Base-by-base conservation (phyloP, 345 rosid genomes). In the Camelina sativa region DNA sequence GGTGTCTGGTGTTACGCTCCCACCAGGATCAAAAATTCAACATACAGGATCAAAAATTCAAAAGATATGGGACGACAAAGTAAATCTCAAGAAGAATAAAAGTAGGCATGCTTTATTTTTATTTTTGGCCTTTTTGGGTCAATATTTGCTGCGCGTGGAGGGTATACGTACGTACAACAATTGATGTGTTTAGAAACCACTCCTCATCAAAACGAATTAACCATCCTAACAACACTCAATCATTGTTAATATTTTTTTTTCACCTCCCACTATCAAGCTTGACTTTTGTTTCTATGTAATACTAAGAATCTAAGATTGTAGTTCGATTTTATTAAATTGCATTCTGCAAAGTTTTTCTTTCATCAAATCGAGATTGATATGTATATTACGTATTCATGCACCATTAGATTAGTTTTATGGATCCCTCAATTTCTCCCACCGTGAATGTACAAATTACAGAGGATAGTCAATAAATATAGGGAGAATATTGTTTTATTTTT, bases 121-220 rank as follows among this genome's bases (percentile, higher is more conserved):
- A n/a, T 30, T 46, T 28, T 23, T 32, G 13, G 2, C 38, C 38
- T 70, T 64, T 51, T 70, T 19, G 40, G 67, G 80, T 71, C 76
- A 76, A 76, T 56, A 64, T 63, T 38, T 47, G 71, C 66, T 76
- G 80, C 80, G 80, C 80, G 76, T 76, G 80, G 61, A 56, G 46
- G 25, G 76, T 50, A 63, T 47, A 56, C 10, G 43, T 76, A 76
- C 74, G 69, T 35, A 76, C 48, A 47, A 35, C 74, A 68, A 76
- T 76, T 63, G 71, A 70, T 76, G 80, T 64, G 76, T 76, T 76
- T 56, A 47, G 38, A 63, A 69, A 76, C 76, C 76, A 76, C 71
- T 76, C 71, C 60, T 54, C 65, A 63, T 54, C 71, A 69, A 54
- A 44, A 69, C 51, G 59, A 70, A 69, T 63, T 76, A 76, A 70